Evolutionary conservation across 352 stramenopile species (phyloP), one percentile per base, ranked within the genome.

Genomic region (Phytophthora pluvialis): DNA sequence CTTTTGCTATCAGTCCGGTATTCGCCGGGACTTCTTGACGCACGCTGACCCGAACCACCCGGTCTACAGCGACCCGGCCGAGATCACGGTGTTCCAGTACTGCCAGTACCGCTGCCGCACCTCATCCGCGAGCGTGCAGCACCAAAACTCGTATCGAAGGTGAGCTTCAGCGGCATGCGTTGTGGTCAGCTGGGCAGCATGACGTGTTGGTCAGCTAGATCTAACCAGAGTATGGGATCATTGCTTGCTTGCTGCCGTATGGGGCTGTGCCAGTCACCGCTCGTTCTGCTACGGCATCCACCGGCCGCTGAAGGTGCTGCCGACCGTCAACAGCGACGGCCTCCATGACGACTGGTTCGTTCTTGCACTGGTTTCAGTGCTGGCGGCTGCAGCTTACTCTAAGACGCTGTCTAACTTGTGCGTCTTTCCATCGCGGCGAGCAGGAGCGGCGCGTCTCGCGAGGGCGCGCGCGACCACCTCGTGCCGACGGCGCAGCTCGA

Each of bases 81-180:
- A 74, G 26, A 72, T 93, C 16, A 90, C 76, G 1, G 72, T 90
- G n/a, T 91, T 93, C 48, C 70, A 83, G 45, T 91, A 86, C 55
- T 91, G 84, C 48, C 70, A 79, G 32, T 89, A 81, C 48, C 81
- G 84, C 10, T 93, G 84, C 44, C 81, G 84, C n/a, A 90, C 84
- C 32, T 91, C 84, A 28, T 90, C 84, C 10, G 80, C 80, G 11
- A 90, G 84, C 21, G 78, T 93, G 31, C 81, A 93, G 50, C 80
- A 91, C 51, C 84, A 93, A 54, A 91, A 93, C 26, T 91, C 81
- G 3, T 93, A 91, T 49, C 78, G 81, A 54, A 91, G 80, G 83
- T 92, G 32, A 45, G 46, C 36, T 18, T 43, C 10, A 3, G 10
- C 15, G 28, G 16, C 35, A 50, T 36, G 45, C 15, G 15, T 29